Base-by-base conservation (phyloP, 768 basidiomycete species). In the Phlegmacium glaucopus region DNA sequence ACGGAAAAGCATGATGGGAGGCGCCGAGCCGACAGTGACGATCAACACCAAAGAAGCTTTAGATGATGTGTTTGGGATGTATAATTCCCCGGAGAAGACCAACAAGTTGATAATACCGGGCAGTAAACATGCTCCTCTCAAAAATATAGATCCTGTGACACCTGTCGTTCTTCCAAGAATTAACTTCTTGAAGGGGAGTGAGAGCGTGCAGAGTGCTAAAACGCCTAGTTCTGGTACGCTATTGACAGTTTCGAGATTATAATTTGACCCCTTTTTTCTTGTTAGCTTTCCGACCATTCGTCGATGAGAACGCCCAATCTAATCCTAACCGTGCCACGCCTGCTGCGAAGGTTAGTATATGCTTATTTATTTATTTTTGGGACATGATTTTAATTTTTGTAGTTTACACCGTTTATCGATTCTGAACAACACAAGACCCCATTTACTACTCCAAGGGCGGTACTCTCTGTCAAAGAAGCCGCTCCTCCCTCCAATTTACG, bases 1-100 rank as follows among this genome's bases (percentile, higher is more conserved):
- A 22, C 69, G 79, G 45, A 79, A 71, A 67, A 77, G 74, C 50
- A 54, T 76, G 27, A 61, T 70, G 48, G 67, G 65, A 8, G 75
- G 65, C 12, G 73, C 71, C 12, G 90, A 92, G 62, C 88, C 90
- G 4, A 92, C 90, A 0, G 85, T 98, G 6, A 99, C 96, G 1
- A 92, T 98, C 57, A 96, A 96, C 63, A 99, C 96, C 25, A 94
- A 93, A 63, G 90, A 92, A 53, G 96, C 96, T 4, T 75, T 96
- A 28, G 88, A 82, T 10, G 93, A 97, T 60, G 92, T 98, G 35
- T 93, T 94, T 68, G 87, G 85, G 44, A 93, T 98, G 87, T 98
- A 94, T 63, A 95, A 96, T 63, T 90, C 88, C 8, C 89, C 89
- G 2, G 88, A 90, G 51, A 89, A 83, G 67, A 85, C 85, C 0